Conservation (phyloP, 2,329 filamentous ascomycete genomes). For the Byssothecium circinans region DNA sequence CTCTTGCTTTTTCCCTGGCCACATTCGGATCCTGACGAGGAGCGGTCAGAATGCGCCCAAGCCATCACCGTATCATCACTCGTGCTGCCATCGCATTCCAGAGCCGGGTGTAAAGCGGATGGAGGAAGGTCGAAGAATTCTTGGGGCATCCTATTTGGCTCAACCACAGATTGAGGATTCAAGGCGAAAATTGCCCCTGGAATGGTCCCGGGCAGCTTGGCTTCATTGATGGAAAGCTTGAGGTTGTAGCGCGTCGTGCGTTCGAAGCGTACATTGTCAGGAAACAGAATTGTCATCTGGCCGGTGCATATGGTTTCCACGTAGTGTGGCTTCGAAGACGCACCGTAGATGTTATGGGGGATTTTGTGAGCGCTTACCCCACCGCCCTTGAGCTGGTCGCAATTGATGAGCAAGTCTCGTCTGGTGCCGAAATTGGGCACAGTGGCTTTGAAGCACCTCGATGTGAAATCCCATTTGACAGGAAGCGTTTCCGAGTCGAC, state of each 20-base stretch:
- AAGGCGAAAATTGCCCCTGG: background rate
- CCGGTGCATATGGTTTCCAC: constrained; percentile 19
- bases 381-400: background rate
- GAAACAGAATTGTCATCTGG: constrained; percentile 24
- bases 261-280: constrained; percentile 31
- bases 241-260: constrained; percentile 32
- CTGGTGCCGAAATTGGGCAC: constrained; percentile 13
- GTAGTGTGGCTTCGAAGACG: background rate
- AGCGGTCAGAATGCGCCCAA: too few relatives aligned
- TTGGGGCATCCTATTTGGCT: background rate
- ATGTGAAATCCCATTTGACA: constrained; percentile 22
- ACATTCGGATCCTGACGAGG: too few relatives aligned
- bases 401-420: too few relatives aligned
- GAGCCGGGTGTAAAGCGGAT: too few relatives aligned
- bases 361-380: background rate
- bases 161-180: background rate
- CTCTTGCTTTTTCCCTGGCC: background rate
- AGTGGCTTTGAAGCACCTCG: constrained; percentile 22
- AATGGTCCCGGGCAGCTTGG: background rate
- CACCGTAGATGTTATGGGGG: background rate
- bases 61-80: too few relatives aligned
- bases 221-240: constrained; percentile 14
- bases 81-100: background rate
- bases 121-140: too few relatives aligned
- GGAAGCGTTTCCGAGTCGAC: constrained; percentile 16